phyloP scores from a whole-genome alignment of 768 basidiomycete species.

The Leccinum fibrillosum region DNA sequence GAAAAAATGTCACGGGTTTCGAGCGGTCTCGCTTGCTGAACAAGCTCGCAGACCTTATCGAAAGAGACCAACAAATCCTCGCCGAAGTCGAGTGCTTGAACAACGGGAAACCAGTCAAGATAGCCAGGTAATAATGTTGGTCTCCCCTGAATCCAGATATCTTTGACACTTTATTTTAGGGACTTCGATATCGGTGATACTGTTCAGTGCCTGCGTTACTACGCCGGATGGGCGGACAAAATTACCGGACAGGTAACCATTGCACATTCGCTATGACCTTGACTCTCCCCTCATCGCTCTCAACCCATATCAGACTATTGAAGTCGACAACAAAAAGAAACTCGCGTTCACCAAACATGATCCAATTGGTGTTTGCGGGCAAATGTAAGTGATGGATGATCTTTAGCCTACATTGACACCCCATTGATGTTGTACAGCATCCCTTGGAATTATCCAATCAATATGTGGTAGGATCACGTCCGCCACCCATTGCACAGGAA shows the following conservation, averaged over 20 bases:
- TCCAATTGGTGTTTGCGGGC: slow-evolving; percentile 92
- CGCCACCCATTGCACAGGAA: not conserved
- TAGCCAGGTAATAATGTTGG: slow-evolving; percentile 45
- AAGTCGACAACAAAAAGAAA: slow-evolving; percentile 77
- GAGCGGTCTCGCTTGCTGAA: slow-evolving; percentile 79
- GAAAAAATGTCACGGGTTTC: slow-evolving; percentile 80
- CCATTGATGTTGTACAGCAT: slow-evolving; percentile 45
- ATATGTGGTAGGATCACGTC: slow-evolving; percentile 59
- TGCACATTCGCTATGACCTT: slow-evolving; percentile 1
- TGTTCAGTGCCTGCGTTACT: slow-evolving; percentile 80
- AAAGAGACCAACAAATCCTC: slow-evolving; percentile 76
- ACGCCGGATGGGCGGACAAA: slow-evolving; percentile 97
- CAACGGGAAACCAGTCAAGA: slow-evolving; percentile 85
- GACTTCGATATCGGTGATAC: slow-evolving; percentile 81
- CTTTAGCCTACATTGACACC: slow-evolving; percentile 7
- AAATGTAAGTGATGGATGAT: slow-evolving; percentile 56
- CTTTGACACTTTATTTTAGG: slow-evolving; percentile 34
- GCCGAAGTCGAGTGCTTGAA: slow-evolving; percentile 85
- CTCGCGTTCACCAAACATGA: slow-evolving; percentile 85
- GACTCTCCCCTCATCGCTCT: slow-evolving; percentile 3
- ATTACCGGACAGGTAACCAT: slow-evolving; percentile 73
- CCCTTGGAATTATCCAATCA: slow-evolving; percentile 92
- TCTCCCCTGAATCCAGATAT: slow-evolving; percentile 22
- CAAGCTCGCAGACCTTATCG: slow-evolving; percentile 88
- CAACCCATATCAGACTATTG: slow-evolving; percentile 53